phyloP scores from a whole-genome alignment of 306 rosid genomes.

The Spatholobus suberectus region DNA sequence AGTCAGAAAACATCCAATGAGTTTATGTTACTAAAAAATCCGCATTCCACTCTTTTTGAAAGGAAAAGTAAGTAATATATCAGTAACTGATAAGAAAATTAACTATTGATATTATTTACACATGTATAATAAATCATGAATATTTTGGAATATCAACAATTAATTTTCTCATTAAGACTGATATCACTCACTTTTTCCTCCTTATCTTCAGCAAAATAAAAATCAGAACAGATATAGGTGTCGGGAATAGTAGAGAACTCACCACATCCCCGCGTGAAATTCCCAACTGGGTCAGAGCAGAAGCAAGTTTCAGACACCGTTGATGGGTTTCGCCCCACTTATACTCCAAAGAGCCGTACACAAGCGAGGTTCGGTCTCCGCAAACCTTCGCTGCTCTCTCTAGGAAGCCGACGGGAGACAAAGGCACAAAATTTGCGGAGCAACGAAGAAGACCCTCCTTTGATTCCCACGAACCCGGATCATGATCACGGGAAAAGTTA shows the following conservation, averaged over 20 bases:
- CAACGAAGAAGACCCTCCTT: slow-evolving; percentile 68
- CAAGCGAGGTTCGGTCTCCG: slow-evolving; percentile 62
- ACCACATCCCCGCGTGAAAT: slow-evolving; percentile 84
- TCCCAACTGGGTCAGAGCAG: slow-evolving; percentile 69
- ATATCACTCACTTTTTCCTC: too few species aligned
- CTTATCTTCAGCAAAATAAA: too few species aligned
- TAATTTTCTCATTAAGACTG: neutral
- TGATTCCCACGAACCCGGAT: slow-evolving; percentile 62
- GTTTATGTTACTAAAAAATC: too few species aligned
- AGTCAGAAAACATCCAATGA: too few species aligned
- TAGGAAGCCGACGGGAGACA: slow-evolving; percentile 77
- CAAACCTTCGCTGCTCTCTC: slow-evolving; percentile 79
- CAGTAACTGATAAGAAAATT: too few species aligned
- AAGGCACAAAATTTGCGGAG: slow-evolving; percentile 69
- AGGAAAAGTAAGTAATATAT: too few species aligned
- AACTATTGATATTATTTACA: too few species aligned
- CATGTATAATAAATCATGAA: too few species aligned
- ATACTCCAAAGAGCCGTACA: slow-evolving; percentile 60
- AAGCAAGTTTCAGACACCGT: slow-evolving; percentile 75
- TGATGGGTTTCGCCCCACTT: slow-evolving; percentile 75
- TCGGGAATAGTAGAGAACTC: too few species aligned
- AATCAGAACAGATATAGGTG: too few species aligned
- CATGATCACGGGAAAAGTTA: slow-evolving; percentile 26
- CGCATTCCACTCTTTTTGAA: too few species aligned
- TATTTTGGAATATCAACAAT: neutral